Base-by-base conservation (phyloP, 2,329 filamentous ascomycete species). In the Ophiocordyceps polyrhachis-furcata region DNA sequence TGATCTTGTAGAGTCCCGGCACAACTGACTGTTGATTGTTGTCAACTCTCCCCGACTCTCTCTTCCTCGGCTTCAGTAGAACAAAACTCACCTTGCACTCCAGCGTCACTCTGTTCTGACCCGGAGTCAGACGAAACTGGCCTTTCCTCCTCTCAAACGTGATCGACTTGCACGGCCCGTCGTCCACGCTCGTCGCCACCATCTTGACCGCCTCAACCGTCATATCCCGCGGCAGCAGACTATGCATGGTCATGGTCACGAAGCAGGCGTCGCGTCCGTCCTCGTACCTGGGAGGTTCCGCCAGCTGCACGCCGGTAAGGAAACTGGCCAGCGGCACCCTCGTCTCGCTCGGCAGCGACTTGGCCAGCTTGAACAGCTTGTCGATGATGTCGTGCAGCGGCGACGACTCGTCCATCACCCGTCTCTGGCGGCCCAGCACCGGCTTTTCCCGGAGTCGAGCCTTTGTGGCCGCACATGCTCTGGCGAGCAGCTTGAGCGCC, bases 191-290 rank as follows among this genome's bases (percentile, higher is more conserved):
- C 4, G 75, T 67, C 9, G 93, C 66, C 25, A 74, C 74, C 19
- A 91, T 62, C 43, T 68, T 78, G 11, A 79, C 71, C 15, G 71
- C 68, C 40, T 86, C 74, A 2, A 91, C 62, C 11, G 71, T 69
- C 9, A 94, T 65, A 1, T 76, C 68, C 41, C 87, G 83, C 1
- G 78, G 74, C 2, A 95, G 64, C 2, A 93, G 60, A 58, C 86
- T 87, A 43, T 73, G 67, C 40, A 94, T 63, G 19, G 70, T 71
- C 2, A 98, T 57, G 2, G 71, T 67, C 17, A 94, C 57, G 9
- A 76, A 73, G 51, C 93, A 89, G 14, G 83, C 79, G 58, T 96
- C 89, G 50, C 71, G 74, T 19, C 76, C 70, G 1, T 79, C 69
- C 43, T 79, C 73, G 54, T 93, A 88, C 21, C 68, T 63, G 3